Percentiles rank a stretch among this genome's conserved stretches.
These are phyloP conservation scores for Penicillium sp. DNA, from an alignment of 2,329 filamentous ascomycete species.

Conservation along the genomic window DNA sequence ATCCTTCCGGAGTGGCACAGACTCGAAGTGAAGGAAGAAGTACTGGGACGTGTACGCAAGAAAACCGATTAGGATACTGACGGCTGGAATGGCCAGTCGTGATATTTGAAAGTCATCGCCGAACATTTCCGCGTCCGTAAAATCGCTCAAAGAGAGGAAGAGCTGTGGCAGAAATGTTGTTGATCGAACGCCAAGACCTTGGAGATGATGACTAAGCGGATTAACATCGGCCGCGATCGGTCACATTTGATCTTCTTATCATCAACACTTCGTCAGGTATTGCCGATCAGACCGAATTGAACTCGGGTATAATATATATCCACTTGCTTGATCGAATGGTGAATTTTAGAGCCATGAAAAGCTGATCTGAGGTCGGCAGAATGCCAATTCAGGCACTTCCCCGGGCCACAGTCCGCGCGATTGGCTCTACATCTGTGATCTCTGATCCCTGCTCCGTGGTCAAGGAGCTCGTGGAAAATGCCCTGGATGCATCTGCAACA, in stretches of 20 bases:
- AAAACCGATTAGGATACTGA: constrained; percentile 54
- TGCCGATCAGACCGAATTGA: background rate
- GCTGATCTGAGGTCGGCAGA: constrained; percentile 10
- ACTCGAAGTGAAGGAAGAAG: constrained; percentile 53
- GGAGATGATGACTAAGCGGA: constrained; percentile 16
- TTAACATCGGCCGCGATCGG: background rate
- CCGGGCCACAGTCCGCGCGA: constrained; percentile 44
- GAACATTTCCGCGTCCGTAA: constrained; percentile 18
- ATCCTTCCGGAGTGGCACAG: constrained; percentile 47
- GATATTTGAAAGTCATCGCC: constrained; percentile 29
- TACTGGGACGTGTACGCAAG: constrained; percentile 58
- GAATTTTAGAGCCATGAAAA: constrained; percentile 4
- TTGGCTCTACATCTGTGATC: constrained; percentile 56
- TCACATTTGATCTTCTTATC: background rate
- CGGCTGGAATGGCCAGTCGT: constrained; percentile 51
- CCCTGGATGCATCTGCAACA: constrained; percentile 59
- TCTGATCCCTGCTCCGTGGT: constrained; percentile 55
- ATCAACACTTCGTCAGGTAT: background rate
- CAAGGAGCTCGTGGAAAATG: constrained; percentile 64
- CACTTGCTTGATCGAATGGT: background rate
- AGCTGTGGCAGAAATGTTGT: constrained; percentile 14
- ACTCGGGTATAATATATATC: background rate
- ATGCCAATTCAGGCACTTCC: constrained; percentile 48
- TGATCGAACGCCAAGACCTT: constrained; percentile 1
- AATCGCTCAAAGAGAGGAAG: background rate